Base-by-base conservation (phyloP, 176 grass and related monocot genomes). In the Bothriochloa decipiens region DNA sequence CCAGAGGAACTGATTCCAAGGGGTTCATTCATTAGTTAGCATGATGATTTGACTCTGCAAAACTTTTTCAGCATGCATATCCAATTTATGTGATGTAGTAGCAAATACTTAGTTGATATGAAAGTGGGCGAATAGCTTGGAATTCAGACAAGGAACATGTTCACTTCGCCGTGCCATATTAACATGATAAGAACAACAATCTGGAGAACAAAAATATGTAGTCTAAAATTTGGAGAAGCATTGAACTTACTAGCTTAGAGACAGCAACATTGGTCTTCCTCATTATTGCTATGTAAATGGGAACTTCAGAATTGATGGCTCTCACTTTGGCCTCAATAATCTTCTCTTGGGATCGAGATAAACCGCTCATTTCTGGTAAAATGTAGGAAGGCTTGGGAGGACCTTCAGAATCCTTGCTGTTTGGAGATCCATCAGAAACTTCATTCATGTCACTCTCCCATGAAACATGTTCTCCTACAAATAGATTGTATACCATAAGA, bases 281-380 rank as follows among this genome's bases (percentile, higher is more conserved):
- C 78, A 81, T 76, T 39, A 25, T 75, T 6, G 46, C 69, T 15
- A 75, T 17, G 15, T 74, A 87, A 25, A 86, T 28, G 22, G 45
- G 77, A 32, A 22, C 16, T 67, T 74, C 5, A 3, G 77, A 75
- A 68, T 41, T 10, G 33, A 68, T 81, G 35, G 43, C 22, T 57
- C 22, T 33, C 26, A 76, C 63, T 81, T 37, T 82, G 4, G 75
- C 79, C 27, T 68, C 27, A 9, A 82, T 28, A 12, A 25, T 76
- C 78, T 76, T 82, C 71, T 68, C 17, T 40, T 87, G 85, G 6
- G 4, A 35, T 64, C 0, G 6, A 64, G 84, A 72, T 74, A 65
- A 33, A 14, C 4, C 1, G 7, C 28, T 2, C 73, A 2, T 68
- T 8, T 0, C 0, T 75, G 78, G 8, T 33, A 75, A 0, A 16